phyloP scores from a whole-genome alignment of 352 stramenopile species.

The Pythium sukuiense region DNA sequence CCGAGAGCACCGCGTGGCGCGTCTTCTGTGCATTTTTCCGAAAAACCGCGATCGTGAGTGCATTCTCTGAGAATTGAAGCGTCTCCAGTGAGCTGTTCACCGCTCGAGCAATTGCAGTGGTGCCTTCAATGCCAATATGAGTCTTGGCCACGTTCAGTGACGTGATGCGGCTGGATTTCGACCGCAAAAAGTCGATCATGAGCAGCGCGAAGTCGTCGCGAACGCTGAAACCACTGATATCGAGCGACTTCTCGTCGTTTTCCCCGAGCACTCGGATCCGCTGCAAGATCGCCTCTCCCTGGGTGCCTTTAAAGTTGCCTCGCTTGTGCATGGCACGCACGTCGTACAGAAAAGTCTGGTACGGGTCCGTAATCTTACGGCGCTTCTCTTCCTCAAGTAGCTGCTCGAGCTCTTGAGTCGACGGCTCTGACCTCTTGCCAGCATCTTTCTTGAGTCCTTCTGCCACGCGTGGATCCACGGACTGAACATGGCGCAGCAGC shows the following conservation, averaged over 20 bases:
- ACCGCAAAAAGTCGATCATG: conserved; percentile 51
- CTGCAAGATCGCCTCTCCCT: conserved; percentile 56
- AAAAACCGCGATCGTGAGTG: conserved; percentile 38
- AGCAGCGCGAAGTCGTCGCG: conserved; percentile 62
- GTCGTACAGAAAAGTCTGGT: conserved; percentile 68
- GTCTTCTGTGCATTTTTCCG: conserved; percentile 31
- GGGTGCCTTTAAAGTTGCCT: conserved; percentile 64
- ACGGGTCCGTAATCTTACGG: conserved; percentile 52
- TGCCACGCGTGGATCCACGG: conserved; percentile 57
- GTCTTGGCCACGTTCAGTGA: conserved; percentile 49
- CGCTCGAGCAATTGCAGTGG: conserved; percentile 37
- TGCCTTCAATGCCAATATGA: conserved; percentile 50
- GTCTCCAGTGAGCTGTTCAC: conserved; percentile 42
- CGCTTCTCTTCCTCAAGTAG: conserved; percentile 73
- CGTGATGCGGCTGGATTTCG: conserved; percentile 50
- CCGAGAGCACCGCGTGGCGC: conserved; percentile 30
- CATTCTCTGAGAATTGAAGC: conserved; percentile 49
- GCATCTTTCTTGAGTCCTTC: conserved; percentile 48
- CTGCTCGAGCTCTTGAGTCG: conserved; percentile 37
- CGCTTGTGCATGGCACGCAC: conserved; percentile 57
- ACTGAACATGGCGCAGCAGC: conserved; percentile 43
- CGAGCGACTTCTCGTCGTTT: conserved; percentile 35
- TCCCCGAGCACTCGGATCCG: conserved; percentile 48
- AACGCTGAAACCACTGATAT: conserved; percentile 56
- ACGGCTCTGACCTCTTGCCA: background rate